These are phyloP conservation scores for Vaccinium darrowii DNA, from an alignment of 148 eudicot genomes.

Conservation along the genomic window DNA sequence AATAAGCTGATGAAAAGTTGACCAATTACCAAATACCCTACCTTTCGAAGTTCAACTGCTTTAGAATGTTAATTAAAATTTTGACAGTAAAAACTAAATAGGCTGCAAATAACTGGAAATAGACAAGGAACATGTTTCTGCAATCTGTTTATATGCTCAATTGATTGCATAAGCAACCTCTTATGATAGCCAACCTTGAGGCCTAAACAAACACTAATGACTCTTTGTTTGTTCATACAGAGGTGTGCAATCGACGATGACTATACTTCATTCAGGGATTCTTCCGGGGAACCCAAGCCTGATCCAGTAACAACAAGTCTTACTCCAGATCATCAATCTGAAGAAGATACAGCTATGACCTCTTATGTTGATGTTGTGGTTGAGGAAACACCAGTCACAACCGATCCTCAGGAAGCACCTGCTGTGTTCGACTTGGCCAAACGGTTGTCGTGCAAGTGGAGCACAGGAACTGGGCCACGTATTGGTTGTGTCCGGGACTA, in stretches of 20 bases:
- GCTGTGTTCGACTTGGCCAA: conserved; percentile 38
- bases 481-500: conserved; percentile 88
- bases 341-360: conserved; percentile 9
- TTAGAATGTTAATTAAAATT: not conserved
- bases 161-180: not conserved
- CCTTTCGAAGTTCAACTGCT: not conserved
- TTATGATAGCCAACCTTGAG: not conserved
- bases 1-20: not conserved
- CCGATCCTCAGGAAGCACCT: conserved; percentile 18
- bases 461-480: conserved; percentile 69
- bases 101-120: not conserved
- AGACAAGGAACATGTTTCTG: not conserved
- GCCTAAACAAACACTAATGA: conserved; percentile 3
- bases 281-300: conserved; percentile 35
- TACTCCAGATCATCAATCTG: conserved; percentile 8
- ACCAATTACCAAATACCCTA: not conserved
- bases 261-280: conserved; percentile 31
- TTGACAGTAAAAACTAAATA: not conserved
- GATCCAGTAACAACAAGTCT: conserved; percentile 20
- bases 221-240: conserved; percentile 30
- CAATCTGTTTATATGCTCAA: not conserved
- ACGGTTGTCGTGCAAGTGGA: conserved; percentile 77
- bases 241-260: conserved; percentile 66
- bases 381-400: not conserved
- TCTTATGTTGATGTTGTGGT: conserved; percentile 1